Evolutionary conservation across 306 rosid genomes (phyloP).

Genomic region (Phaseolus lunatus): DNA sequence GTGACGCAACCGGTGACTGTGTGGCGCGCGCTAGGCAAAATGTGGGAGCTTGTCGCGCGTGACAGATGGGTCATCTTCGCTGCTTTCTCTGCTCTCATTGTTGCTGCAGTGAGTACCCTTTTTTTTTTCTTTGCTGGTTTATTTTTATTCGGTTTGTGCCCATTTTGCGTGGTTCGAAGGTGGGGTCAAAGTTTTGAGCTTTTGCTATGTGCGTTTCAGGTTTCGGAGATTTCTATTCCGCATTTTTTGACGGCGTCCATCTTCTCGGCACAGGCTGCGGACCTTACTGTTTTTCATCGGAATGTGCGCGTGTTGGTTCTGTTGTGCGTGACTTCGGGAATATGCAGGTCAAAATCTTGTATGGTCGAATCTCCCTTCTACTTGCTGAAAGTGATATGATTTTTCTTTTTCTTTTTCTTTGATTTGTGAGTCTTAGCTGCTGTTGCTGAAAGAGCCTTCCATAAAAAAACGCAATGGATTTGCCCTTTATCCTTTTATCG

Average conservation of each 20-base stretch:
- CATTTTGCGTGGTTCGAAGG: neutral
- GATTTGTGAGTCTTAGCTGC: neutral
- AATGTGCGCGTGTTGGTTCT: constrained; percentile 80
- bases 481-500: neutral
- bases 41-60: constrained; percentile 84
- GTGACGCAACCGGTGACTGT: constrained; percentile 79
- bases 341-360: constrained; percentile 99
- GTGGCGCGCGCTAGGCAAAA: constrained; percentile 71
- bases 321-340: constrained; percentile 80
- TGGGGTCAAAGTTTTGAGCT: constrained; percentile 21
- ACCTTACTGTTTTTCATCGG: constrained; percentile 70
- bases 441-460: neutral
- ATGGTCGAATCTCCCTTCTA: constrained; percentile 78
- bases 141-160: neutral
- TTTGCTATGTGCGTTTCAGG: constrained; percentile 53
- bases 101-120: constrained; percentile 67
- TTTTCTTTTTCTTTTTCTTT: neutral
- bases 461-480: neutral
- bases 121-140: neutral
- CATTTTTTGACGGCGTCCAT: constrained; percentile 92
- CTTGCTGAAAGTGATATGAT: constrained; percentile 17
- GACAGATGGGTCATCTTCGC: constrained; percentile 85
- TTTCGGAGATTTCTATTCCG: constrained; percentile 87
- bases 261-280: constrained; percentile 83
- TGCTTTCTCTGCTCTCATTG: constrained; percentile 77